Base-by-base conservation (phyloP, 305 asterid species). In the Fraxinus platypoda region DNA sequence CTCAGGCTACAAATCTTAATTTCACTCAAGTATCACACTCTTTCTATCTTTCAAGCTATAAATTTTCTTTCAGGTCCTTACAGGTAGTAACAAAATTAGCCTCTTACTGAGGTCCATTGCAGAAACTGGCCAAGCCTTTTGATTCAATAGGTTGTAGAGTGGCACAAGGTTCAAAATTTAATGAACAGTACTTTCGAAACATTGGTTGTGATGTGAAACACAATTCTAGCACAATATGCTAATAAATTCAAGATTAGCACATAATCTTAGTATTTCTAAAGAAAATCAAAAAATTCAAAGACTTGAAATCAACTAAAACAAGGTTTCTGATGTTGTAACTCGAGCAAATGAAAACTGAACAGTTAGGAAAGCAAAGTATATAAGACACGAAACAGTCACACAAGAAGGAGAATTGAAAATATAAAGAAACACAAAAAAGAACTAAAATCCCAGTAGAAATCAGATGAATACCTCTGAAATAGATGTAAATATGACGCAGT, bases 401-500 rank as follows among this genome's bases (percentile, higher is more conserved):
- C 12, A 6, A 57, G 68, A 26, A 66, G n/a, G 33, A 66, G 2
- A 9, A 21, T 21, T 62, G 13, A 66, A 13, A 66, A 66, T 66
- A 66, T 66, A 46, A 13, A 43, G 38, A 25, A 4, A 71, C 25
- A 19, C 35, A 78, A 54, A 81, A 54, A 43, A 41, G 46, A 75
- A 41, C 8, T 1, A 52, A 74, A 54, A 35, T n/a, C 70, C 35
- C 66, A 79, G 84, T 49, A 68, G 17, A 62, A 78, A 70, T 66
- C 7, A 83, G 73, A 52, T 76, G 52, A 79, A 74, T 78, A 94
- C 98, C 99, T 94, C 99, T 28, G 99, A 96, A 78, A 96, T 83
- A 81, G 98, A 89, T 19, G 99, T 96, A 84, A 88, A 90, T 84
- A 96, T 88, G 35, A 89, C 88, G 86, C 98, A 96, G 62, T 49